Evolutionary conservation across 176 grass and related monocot genomes (phyloP).

Genomic region (Alloteropsis semialata): DNA sequence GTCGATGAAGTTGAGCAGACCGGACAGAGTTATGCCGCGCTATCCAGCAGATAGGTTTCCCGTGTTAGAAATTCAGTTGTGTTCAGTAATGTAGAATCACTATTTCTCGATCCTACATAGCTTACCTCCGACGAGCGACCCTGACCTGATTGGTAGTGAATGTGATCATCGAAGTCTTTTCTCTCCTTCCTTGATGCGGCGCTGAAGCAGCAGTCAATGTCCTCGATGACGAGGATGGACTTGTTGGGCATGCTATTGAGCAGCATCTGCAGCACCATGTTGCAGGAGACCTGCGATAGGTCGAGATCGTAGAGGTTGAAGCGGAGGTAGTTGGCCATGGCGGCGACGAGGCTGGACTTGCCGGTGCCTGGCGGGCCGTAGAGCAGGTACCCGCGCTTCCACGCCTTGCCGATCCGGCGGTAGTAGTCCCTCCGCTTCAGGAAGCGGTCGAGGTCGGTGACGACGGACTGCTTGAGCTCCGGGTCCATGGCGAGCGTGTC

Average conservation of each 20-base stretch:
- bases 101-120: not conserved
- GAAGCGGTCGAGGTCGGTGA: constrained; percentile 37
- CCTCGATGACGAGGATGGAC: constrained; percentile 21
- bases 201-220: constrained; percentile 20
- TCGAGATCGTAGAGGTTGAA: constrained; percentile 37
- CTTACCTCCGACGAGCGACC: not conserved
- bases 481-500: constrained; percentile 37
- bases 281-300: not conserved
- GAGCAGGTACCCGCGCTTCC: constrained; percentile 54
- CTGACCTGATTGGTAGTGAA: not conserved
- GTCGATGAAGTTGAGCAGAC: constrained; percentile 37
- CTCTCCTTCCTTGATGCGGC: not conserved
- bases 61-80: not conserved
- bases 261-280: constrained; percentile 6
- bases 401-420: constrained; percentile 41
- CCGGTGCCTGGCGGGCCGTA: constrained; percentile 32
- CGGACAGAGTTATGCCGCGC: not conserved
- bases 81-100: not conserved
- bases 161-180: not conserved
- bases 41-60: not conserved
- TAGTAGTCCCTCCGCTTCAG: constrained; percentile 12
- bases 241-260: constrained; percentile 6
- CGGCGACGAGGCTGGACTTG: constrained; percentile 36
- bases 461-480: not conserved
- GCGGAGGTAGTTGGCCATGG: no score